Conservation (phyloP, 768 basidiomycete species). For the Rhizopogon vesiculosus region DNA sequence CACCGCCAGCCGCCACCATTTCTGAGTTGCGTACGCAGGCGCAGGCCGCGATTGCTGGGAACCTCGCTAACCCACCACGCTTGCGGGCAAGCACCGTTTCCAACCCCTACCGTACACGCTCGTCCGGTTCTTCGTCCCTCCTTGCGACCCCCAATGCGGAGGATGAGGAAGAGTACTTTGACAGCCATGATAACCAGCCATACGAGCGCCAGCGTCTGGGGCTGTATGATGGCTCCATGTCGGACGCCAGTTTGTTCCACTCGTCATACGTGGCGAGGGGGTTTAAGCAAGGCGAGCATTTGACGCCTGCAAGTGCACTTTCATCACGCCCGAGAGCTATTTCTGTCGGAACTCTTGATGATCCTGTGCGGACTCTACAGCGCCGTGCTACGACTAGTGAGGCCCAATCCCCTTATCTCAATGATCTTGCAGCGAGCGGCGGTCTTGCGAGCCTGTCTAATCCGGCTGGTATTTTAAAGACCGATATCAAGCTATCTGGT, state of each 20-base stretch:
- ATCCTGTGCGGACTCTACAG: conserved; percentile 66
- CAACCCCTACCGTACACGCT: conserved; percentile 76
- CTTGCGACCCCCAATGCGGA: conserved; percentile 58
- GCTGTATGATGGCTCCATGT: conserved; percentile 52
- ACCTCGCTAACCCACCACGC: conserved; percentile 74
- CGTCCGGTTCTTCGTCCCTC: conserved; percentile 55
- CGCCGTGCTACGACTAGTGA: conserved; percentile 59
- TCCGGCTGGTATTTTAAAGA: conserved; percentile 50
- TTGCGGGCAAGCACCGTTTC: conserved; percentile 90
- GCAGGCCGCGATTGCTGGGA: conserved; percentile 85
- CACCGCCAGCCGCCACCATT: conserved; percentile 82
- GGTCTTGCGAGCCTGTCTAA: conserved; percentile 16
- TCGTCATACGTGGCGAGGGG: conserved; percentile 65
- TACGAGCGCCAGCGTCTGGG: conserved; percentile 56
- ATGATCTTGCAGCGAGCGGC: conserved; percentile 43
- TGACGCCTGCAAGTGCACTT: conserved; percentile 40
- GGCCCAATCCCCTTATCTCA: conserved; percentile 50
- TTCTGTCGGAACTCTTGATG: conserved; percentile 85
- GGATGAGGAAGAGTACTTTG: conserved; percentile 76
- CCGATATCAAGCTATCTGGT: conserved; percentile 44
- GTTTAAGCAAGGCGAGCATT: conserved; percentile 71
- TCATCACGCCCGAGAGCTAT: conserved; percentile 70
- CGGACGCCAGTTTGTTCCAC: conserved; percentile 49
- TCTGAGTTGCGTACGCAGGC: conserved; percentile 86
- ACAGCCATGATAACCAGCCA: conserved; percentile 43